These are phyloP conservation scores for Sporothrix protearum DNA, from an alignment of 2,329 filamentous ascomycete genomes.

Conservation along the genomic window DNA sequence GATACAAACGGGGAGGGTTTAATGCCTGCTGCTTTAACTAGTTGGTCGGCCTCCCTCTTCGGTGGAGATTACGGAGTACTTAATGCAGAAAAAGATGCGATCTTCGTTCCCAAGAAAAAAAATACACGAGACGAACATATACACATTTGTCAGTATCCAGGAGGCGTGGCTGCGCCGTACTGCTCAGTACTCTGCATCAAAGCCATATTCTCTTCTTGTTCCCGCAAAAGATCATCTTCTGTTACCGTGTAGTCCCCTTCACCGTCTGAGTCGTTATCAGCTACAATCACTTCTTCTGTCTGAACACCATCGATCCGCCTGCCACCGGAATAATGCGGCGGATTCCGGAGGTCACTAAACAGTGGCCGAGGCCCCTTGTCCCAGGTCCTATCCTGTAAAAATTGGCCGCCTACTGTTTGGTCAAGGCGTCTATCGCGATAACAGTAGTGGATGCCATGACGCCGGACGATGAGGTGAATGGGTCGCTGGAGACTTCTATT, in stretches of 20 bases:
- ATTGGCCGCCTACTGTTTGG: background rate
- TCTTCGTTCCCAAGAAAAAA: too few species aligned
- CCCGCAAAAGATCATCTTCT: background rate
- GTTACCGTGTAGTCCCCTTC: background rate
- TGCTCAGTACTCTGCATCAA: background rate
- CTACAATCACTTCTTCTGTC: background rate
- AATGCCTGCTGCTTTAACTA: too few species aligned
- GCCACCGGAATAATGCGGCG: background rate
- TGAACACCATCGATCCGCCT: background rate
- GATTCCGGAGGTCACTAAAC: background rate
- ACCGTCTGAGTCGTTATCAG: background rate
- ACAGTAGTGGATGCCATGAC: background rate
- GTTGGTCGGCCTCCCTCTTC: too few species aligned
- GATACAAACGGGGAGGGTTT: too few species aligned
- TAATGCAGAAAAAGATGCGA: too few species aligned
- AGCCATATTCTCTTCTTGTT: background rate
- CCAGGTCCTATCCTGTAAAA: background rate
- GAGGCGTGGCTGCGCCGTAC: background rate
- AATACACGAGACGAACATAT: too few species aligned
- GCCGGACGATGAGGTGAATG: background rate
- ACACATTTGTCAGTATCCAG: background rate
- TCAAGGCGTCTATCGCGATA: background rate
- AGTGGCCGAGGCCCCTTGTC: background rate
- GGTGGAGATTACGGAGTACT: too few species aligned
- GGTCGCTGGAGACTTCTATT: background rate